phyloP scores from a whole-genome alignment of 192 early-diverging fungal genomes.

The Thamnidium elegans region DNA sequence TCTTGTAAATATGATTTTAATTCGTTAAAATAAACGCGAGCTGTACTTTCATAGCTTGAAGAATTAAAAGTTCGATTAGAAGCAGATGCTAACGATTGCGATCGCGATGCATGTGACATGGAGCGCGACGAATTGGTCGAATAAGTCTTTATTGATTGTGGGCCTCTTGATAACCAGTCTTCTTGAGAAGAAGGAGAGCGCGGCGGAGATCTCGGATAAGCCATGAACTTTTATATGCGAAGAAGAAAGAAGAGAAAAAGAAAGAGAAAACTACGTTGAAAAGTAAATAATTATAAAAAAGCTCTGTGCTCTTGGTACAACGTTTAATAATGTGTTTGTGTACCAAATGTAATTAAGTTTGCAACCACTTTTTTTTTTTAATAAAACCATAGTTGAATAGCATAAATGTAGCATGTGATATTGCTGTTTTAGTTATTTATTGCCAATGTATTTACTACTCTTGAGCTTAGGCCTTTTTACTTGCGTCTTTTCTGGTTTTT shows the following conservation, averaged over 20 bases:
- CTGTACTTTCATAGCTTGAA: constrained; percentile 17
- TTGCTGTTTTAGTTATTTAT: too few relatives aligned
- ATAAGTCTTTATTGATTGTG: constrained; percentile 14
- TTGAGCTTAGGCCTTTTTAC: too few relatives aligned
- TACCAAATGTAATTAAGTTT: constrained; percentile 2
- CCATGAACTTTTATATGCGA: neutral
- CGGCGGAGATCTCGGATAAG: constrained; percentile 18
- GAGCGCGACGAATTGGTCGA: constrained; percentile 29
- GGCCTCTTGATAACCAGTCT: constrained; percentile 13
- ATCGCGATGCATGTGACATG: constrained; percentile 20
- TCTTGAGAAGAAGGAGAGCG: constrained; percentile 18
- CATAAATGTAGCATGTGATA: too few relatives aligned
- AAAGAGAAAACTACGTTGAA: neutral
- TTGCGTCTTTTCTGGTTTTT: too few relatives aligned
- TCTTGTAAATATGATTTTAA: constrained; percentile 19
- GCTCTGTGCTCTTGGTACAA: constrained; percentile 7
- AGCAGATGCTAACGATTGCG: constrained; percentile 29
- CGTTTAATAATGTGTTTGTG: constrained; percentile 14
- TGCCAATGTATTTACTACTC: too few relatives aligned
- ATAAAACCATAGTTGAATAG: too few relatives aligned
- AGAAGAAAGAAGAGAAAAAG: neutral
- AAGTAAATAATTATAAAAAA: constrained; percentile 1
- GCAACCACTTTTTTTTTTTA: neutral
- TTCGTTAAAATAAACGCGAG: constrained; percentile 29
- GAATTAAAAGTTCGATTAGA: constrained; percentile 20